Evolutionary conservation across 2,329 filamentous ascomycete genomes (phyloP).

Genomic region (Paraphaeosphaeria sporulosa): DNA sequence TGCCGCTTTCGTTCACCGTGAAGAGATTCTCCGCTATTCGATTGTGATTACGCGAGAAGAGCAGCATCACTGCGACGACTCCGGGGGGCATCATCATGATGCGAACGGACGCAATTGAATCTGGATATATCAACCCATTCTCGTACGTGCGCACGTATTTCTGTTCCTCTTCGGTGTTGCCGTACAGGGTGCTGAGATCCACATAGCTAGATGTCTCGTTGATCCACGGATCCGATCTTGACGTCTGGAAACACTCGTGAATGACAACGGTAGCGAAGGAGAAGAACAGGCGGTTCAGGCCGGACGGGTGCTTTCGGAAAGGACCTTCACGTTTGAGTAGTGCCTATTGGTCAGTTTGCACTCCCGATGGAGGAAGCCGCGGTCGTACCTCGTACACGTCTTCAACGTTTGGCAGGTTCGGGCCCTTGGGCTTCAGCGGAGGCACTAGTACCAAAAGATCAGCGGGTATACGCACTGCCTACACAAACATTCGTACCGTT

Average conservation of each 20-base stretch:
- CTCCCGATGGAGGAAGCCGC: background rate
- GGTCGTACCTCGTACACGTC: slow-evolving; percentile 55
- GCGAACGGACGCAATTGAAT: slow-evolving; percentile 70
- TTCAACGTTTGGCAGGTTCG: slow-evolving; percentile 63
- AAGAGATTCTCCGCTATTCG: slow-evolving; percentile 77
- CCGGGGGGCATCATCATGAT: slow-evolving; percentile 70
- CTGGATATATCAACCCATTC: slow-evolving; percentile 70
- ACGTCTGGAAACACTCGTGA: slow-evolving; percentile 68
- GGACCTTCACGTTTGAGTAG: slow-evolving; percentile 66
- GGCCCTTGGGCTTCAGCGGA: slow-evolving; percentile 59
- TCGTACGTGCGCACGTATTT: slow-evolving; percentile 54
- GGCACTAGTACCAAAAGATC: slow-evolving; percentile 53
- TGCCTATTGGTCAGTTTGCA: slow-evolving; percentile 48
- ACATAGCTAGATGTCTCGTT: slow-evolving; percentile 74
- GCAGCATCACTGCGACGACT: slow-evolving; percentile 71
- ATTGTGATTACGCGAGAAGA: slow-evolving; percentile 81
- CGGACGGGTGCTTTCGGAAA: slow-evolving; percentile 71
- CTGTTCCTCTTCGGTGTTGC: slow-evolving; percentile 71
- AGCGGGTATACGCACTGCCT: background rate
- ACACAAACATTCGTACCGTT: slow-evolving; percentile 46
- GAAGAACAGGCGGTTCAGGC: slow-evolving; percentile 75
- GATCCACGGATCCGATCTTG: slow-evolving; percentile 66
- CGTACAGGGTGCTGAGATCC: slow-evolving; percentile 74
- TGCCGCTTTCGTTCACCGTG: slow-evolving; percentile 78
- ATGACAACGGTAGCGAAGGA: slow-evolving; percentile 71